Base-by-base conservation (phyloP, 78 protist species). In the Monosiga brevicollis region DNA sequence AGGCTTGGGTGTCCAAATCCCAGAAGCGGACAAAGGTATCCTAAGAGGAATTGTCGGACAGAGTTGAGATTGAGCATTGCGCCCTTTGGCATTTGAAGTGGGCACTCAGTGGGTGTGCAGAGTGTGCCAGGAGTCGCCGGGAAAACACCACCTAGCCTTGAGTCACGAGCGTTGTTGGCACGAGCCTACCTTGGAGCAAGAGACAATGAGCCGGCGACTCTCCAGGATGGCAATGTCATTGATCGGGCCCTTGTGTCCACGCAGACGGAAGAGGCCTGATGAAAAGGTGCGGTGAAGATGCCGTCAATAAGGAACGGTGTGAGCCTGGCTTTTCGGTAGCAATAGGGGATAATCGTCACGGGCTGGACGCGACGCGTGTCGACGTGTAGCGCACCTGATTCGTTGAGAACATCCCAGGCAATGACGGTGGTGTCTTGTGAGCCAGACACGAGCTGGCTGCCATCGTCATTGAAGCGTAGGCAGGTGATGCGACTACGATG, bases 381-480 rank as follows among this genome's bases (percentile, higher is more conserved):
- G 40, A 90, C n/a, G n/a, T n/a, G n/a, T n/a, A n/a, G n/a, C n/a
- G n/a, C n/a, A 10, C 98, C 98, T 20, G 83, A 15, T 82, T 94
- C 95, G 6, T 89, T 89, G 15, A 91, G 87, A 29, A 91, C 77
- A 54, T 96, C 99, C 99, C 99, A 96, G 9, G 94, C 88, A 0
- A 95, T 84, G 22, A 95, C 43, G 82, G 92, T 90, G 0, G 95
- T 92, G 86, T 96, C 98, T 23, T 22, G 38, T 0, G 89, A 15
- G 49, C 97, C 97, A 10, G 95, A 89, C 10, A 82, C 86, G 20
- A 96, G 91, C 49, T 38, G 62, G 36, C 85, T 24, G 25, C 91
- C 96, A n/a, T n/a, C n/a, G n/a, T n/a, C n/a, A n/a, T n/a, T n/a
- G n/a, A n/a, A n/a, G n/a, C n/a, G 9, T 79, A 73, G 2, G 23